Evolutionary conservation across 768 basidiomycete genomes (phyloP), one percentile per base, ranked within the genome.

Genomic region (Hygrophoropsis aurantiaca): DNA sequence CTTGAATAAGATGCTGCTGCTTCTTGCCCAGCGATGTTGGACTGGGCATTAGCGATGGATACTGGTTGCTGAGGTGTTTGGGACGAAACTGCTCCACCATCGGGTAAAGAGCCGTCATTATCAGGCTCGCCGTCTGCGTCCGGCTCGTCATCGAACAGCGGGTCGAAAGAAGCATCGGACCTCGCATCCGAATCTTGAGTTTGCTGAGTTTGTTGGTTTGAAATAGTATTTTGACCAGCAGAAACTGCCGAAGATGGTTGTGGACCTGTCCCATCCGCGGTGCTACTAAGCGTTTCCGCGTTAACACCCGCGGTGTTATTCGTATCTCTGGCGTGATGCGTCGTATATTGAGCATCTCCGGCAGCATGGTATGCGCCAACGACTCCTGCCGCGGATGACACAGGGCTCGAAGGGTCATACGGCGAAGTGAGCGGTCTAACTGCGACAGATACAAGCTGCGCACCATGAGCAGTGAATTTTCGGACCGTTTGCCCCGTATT

Each of bases 111-210:
- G 19, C 44, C 49, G 42, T 47, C 46, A 23, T 44, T 46, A 40
- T 69, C 66, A 10, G 62, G 63, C 47, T 76, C 73, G n/a, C 71
- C 79, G 42, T 79, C 80, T 2, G 73, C 79, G 42, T 85, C 85
- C 10, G 79, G 80, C 58, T 88, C 91, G 47, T 90, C 90, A 58
- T 93, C 93, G 61, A 97, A 97, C 16, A 97, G 71, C 23, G 94
- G 89, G 58, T 94, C 92, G 60, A 81, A 90, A 0, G 90, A 90
- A 5, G 79, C 79, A 48, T 92, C 87, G 4, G 91, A 90, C 59
- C 80, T 85, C 15, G 80, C 70, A 58, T 91, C 89, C 1, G 75
- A 70, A 27, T 78, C 74, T 54, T 66, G 67, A 34, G 38, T 56
- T 39, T 52, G 38, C 27, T 66, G 67, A 34, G 38, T 56, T 39